Base-by-base conservation (phyloP, 1,139 yeast genomes). In the Debaryomyces sp. region DNA sequence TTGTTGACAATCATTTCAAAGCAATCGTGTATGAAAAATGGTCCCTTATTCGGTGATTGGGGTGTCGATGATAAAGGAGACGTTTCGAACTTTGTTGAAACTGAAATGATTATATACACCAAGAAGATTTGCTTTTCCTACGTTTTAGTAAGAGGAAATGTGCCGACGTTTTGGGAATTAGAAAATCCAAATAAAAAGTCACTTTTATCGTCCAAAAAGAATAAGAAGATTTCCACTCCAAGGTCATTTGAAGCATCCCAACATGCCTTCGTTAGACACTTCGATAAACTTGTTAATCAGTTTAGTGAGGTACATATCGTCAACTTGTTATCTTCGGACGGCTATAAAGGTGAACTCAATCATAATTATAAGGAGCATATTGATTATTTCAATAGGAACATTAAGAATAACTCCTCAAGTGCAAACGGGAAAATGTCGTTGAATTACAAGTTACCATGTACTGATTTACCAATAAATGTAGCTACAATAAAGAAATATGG, bases 1-100 rank as follows among this genome's bases (percentile, higher is more conserved):
- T 64, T 84, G 17, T 61, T 87, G 43, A 85, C 94, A 0, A 68
- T 87, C 2, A 82, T 87, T 8, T 81, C 90, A 1, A 85, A 85
- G 60, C 87, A 86, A 48, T 81, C 86, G 2, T 81, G 88, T 49
- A 75, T 77, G 36, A 83, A 80, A 54, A 74, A 72, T 36, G 87
- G 87, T 1, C 80, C 84, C 1, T 67, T 85, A 1, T 82, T 85
- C 58, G 90, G 89, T 0, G 80, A 83, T 30, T 80, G 81, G 68
- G 90, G 92, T 17, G 75, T 86, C 52, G 90, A 85, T 61, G 91
- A 86, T 50, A 82, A 83, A 44, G 94, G 94, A 0, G 74, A 78
- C 35, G 87, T 84, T 5, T 76, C 91, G 1, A 85, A 84, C 57
- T 84, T 75, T 59, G 80, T 81, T 21, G 94, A 87, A 59, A 77